A percentile compares a stretch with the other conserved stretches of the same genome.
Evolutionary conservation across 1,284 basidiomycete species (phyloP).

Genomic region (Pseudomicrostroma phylloplanum): DNA sequence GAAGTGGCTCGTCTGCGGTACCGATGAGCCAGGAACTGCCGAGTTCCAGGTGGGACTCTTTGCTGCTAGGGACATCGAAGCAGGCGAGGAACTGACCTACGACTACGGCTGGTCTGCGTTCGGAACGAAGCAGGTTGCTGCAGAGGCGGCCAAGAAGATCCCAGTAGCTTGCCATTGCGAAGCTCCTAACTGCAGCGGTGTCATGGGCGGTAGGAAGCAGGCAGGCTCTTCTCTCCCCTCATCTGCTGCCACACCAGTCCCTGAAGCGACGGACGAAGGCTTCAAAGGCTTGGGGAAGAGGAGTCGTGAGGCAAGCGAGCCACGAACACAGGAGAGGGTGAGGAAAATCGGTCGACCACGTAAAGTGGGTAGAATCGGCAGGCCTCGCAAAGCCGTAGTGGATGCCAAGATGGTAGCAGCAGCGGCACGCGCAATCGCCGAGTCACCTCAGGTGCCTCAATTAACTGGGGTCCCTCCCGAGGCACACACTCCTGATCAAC

Average conservation of each 20-base stretch:
- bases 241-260: neutral
- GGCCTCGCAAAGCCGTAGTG: neutral
- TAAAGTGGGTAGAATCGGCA: neutral
- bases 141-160: conserved; percentile 14
- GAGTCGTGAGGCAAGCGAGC: neutral
- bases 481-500: no score
- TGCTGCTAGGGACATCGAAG: conserved; percentile 37
- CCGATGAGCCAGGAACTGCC: conserved; percentile 32
- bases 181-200: conserved; percentile 32
- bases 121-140: conserved; percentile 27
- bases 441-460: no score
- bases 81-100: conserved; percentile 45
- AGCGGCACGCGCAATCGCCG: no score
- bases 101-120: conserved; percentile 44
- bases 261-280: no score
- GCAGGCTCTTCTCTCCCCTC: conserved; percentile 10
- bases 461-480: no score
- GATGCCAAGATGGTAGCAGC: no score
- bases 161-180: conserved; percentile 33
- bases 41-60: conserved; percentile 46
- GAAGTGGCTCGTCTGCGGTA: conserved; percentile 43
- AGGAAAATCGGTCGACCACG: conserved; percentile 16
- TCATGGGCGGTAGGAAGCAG: conserved; percentile 36
- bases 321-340: neutral
- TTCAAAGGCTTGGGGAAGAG: no score